phyloP scores from a whole-genome alignment of 225 moss, liverwort and hornwort species.

The Neckera pumila region DNA sequence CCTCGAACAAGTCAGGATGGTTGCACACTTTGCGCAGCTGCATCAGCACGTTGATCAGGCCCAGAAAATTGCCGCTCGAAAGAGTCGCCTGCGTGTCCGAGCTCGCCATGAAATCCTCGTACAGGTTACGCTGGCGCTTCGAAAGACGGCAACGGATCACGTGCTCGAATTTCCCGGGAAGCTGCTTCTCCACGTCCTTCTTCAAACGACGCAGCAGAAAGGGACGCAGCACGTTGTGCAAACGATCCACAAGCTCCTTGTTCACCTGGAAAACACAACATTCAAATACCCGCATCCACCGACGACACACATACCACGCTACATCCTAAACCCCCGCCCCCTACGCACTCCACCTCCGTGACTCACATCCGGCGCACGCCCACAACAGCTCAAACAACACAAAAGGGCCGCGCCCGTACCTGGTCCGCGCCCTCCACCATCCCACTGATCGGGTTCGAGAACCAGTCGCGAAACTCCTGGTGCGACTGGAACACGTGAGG shows the following conservation, averaged over 20 bases:
- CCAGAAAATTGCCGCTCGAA: constrained; percentile 93
- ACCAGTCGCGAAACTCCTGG: constrained; percentile 98
- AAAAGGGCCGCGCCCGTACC: too few relatives aligned
- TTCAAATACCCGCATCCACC: not conserved
- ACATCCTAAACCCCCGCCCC: not conserved
- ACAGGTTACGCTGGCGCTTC: constrained; percentile 90
- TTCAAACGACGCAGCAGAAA: constrained; percentile 89
- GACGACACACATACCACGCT: not conserved
- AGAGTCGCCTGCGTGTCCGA: constrained; percentile 97
- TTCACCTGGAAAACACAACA: constrained; percentile 31
- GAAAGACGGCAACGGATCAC: constrained; percentile 89
- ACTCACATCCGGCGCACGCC: not conserved
- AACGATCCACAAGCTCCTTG: constrained; percentile 92
- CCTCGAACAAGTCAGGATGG: constrained; percentile 96
- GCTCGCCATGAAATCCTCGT: constrained; percentile 99
- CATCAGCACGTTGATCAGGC: constrained; percentile 95
- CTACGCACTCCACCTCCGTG: too few relatives aligned
- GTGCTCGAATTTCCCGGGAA: constrained; percentile 96
- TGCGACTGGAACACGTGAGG: constrained; percentile 98
- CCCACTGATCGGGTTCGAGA: constrained; percentile 95
- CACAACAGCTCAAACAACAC: not conserved
- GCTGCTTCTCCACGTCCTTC: constrained; percentile 99
- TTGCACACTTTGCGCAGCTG: constrained; percentile 98
- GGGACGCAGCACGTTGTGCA: constrained; percentile 95
- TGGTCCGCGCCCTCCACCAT: constrained; percentile 98